Evolutionary conservation across 805 yeast genomes (phyloP), one percentile per base, ranked within the genome.

Genomic region (Saccharomycopsis capsularis): DNA sequence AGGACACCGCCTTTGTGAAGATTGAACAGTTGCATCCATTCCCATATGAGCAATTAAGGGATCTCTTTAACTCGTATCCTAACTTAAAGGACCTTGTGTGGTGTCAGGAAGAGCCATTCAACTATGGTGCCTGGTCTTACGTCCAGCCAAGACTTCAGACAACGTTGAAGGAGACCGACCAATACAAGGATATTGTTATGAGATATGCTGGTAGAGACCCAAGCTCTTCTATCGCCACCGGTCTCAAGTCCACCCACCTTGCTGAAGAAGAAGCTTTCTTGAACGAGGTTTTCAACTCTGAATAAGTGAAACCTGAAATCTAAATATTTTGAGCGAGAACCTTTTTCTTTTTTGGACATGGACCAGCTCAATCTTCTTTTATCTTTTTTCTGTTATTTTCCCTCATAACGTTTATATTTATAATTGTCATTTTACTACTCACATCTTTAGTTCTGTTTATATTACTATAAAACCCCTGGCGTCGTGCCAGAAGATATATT

Each of bases 21-120:
- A 63, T 93, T 60, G 99, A 93, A 72, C 98, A 93, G 75, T 65
- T 90, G 62, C 97, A 93, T 65, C 99, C 99, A 68, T 93, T 93
- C 97, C 99, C 99, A 69, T 93, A 74, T 71, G 90, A 93, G 49
- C 96, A 87, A 73, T 70, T 93, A 60, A 83, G 87, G 64, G 97
- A 91, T 59, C 71, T 87, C 24, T 71, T 93, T 60, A 74, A 85
- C 69, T 66, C 80, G 42, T 93, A 84, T 75, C 88, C 95, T 62
- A 81, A 80, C 66, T 65, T 83, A 55, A 82, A 85, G 67, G 99
- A 93, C 66, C 71, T 93, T 58, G 95, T 90, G 42, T 93, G 90
- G 91, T 85, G 95, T 70, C 99, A 93, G 75, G 99, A 93, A 73
- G 99, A 93, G 76, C 98, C 98, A 61, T 76, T 93, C 71, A 93